Percentiles rank a stretch among this genome's conserved stretches.
Conservation (phyloP, 1,139 yeast species). For the Diutina ranongensis region DNA sequence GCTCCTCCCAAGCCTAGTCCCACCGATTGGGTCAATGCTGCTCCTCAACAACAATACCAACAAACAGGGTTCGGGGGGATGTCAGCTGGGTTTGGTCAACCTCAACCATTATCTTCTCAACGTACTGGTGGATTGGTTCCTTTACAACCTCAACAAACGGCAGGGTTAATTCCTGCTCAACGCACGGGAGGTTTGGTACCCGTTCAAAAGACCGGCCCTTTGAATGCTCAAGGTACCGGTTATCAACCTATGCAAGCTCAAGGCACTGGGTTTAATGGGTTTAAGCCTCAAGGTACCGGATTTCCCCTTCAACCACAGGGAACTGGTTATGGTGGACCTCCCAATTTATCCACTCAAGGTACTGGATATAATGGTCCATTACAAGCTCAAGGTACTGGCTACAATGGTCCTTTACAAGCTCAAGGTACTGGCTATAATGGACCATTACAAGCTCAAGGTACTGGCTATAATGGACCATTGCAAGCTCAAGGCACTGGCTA, state of each 20-base stretch:
- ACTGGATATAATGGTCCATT: slow-evolving; percentile 7
- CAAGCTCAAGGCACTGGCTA: slow-evolving; percentile 14
- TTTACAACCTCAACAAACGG: slow-evolving; percentile 37
- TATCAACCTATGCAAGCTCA: slow-evolving; percentile 12
- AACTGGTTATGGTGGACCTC: slow-evolving; percentile 8
- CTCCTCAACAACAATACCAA: slow-evolving; percentile 14
- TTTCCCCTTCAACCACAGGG: slow-evolving; percentile 11
- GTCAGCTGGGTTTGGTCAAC: slow-evolving; percentile 10
- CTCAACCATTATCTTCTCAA: slow-evolving; percentile 19
- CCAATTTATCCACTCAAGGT: background rate
- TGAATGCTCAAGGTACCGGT: slow-evolving; percentile 16
- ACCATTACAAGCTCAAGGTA: slow-evolving; percentile 7
- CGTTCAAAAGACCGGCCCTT: slow-evolving; percentile 10
- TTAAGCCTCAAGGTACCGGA: slow-evolving; percentile 13
- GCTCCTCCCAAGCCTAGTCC: slow-evolving; percentile 12
- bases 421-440: background rate
- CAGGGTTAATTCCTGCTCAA: slow-evolving; percentile 34
- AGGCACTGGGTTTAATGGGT: slow-evolving; percentile 8
- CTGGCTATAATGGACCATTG: slow-evolving; percentile 11
- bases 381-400: slow-evolving; percentile 9
- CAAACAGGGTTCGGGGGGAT: slow-evolving; percentile 19
- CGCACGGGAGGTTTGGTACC: slow-evolving; percentile 4
- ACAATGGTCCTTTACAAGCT: slow-evolving; percentile 10
- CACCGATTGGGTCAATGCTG: slow-evolving; percentile 18
- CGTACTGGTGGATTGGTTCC: slow-evolving; percentile 35